A percentile compares a stretch with the other conserved stretches of the same genome.
These are phyloP conservation scores for Hirsutella thompsonii DNA, from an alignment of 2,329 filamentous ascomycete species.

Conservation along the genomic window DNA sequence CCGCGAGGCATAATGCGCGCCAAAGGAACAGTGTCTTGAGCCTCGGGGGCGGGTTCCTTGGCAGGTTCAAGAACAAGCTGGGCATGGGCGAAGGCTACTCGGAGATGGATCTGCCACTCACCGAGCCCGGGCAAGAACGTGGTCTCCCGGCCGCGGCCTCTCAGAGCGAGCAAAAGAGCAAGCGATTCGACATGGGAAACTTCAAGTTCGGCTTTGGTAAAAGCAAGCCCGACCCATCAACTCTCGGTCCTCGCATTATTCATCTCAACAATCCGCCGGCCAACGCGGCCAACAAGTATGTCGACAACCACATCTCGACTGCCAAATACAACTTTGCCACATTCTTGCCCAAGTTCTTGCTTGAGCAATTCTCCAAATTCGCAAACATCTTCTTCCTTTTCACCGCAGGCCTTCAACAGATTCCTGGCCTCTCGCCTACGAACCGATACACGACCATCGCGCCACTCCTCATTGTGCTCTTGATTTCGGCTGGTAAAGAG, in stretches of 20 bases:
- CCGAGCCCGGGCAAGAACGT: constrained; percentile 48
- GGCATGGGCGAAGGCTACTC: constrained; percentile 85
- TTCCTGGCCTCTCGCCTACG: constrained; percentile 86
- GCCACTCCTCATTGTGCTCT: constrained; percentile 75
- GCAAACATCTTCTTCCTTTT: constrained; percentile 99
- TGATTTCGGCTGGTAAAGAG: constrained; percentile 95
- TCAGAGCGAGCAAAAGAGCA: constrained; percentile 29
- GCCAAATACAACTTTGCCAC: constrained; percentile 93
- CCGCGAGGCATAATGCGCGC: constrained; percentile 39
- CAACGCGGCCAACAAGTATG: constrained; percentile 78
- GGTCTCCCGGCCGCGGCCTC: constrained; percentile 25
- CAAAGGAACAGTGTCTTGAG: constrained; percentile 83
- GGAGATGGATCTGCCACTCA: constrained; percentile 95
- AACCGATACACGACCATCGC: constrained; percentile 95
- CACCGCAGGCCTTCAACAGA: constrained; percentile 87
- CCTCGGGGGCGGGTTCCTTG: constrained; percentile 76
- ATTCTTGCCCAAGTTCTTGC: constrained; percentile 92
- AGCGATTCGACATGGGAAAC: constrained; percentile 54
- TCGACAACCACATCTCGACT: constrained; percentile 94
- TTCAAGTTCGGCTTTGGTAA: constrained; percentile 91
- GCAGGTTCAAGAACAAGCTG: constrained; percentile 77
- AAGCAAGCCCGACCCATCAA: constrained; percentile 76
- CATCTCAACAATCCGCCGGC: constrained; percentile 93
- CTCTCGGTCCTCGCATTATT: constrained; percentile 82
- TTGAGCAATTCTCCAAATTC: constrained; percentile 98